phyloP scores from a whole-genome alignment of 2,329 filamentous ascomycete species.

The Septoria linicola region DNA sequence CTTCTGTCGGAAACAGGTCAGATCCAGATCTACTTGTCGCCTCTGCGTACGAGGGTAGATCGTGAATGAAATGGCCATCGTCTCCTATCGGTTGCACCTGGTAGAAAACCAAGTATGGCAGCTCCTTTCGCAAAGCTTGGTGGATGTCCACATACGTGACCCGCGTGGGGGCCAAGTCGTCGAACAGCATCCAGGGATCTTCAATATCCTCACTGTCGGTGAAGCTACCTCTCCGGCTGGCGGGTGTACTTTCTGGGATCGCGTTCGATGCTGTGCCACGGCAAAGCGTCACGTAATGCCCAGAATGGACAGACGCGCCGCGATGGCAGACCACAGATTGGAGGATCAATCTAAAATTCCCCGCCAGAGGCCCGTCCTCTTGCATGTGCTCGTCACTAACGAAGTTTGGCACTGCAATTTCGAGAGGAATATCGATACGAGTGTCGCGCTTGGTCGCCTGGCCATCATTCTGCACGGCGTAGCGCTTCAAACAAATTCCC shows the following conservation, averaged over 20 bases:
- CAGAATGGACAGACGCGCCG: slow-evolving; percentile 78
- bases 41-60: slow-evolving; percentile 46
- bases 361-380: slow-evolving; percentile 66
- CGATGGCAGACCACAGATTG: slow-evolving; percentile 92
- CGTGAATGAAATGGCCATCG: slow-evolving; percentile 45
- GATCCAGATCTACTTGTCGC: slow-evolving; percentile 35
- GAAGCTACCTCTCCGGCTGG: slow-evolving; percentile 21
- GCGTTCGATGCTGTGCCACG: slow-evolving; percentile 61
- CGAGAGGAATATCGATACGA: slow-evolving; percentile 86
- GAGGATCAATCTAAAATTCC: slow-evolving; percentile 89
- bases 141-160: slow-evolving; percentile 77
- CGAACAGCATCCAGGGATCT: slow-evolving; percentile 85
- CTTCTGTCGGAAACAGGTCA: slow-evolving; percentile 26
- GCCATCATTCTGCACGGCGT: slow-evolving; percentile 70
- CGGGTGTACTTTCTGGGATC: slow-evolving; percentile 48
- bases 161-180: slow-evolving; percentile 74
- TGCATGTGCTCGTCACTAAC: slow-evolving; percentile 74
- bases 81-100: slow-evolving; percentile 87
- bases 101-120: slow-evolving; percentile 92
- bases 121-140: slow-evolving; percentile 75
- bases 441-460: slow-evolving; percentile 71
- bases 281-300: slow-evolving; percentile 87
- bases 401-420: slow-evolving; percentile 81
- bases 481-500: slow-evolving; percentile 90
- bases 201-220: slow-evolving; percentile 58